Conservation (phyloP, 73 alveolate genomes). For the Halteria grandinella region DNA sequence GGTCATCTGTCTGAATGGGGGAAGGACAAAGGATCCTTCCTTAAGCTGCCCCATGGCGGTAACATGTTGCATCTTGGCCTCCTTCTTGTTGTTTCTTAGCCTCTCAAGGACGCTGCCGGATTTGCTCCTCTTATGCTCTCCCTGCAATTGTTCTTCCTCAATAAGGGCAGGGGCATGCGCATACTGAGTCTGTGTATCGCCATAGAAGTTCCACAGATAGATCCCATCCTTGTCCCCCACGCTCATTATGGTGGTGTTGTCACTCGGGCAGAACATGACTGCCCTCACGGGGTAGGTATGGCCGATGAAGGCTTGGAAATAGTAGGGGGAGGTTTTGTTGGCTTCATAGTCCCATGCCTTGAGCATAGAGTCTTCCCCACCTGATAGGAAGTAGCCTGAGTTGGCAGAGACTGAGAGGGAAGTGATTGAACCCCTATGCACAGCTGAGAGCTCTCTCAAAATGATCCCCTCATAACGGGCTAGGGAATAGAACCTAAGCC, state of each 20-base stretch:
- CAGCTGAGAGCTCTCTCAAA: slow-evolving; percentile 78
- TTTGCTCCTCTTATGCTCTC: not conserved
- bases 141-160: not conserved
- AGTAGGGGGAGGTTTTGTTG: slow-evolving; percentile 71
- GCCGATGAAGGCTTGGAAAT: slow-evolving; percentile 88
- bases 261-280: slow-evolving; percentile 74
- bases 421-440: slow-evolving; percentile 78
- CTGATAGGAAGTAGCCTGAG: slow-evolving; percentile 74
- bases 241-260: slow-evolving; percentile 76
- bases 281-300: slow-evolving; percentile 80
- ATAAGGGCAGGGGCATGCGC: slow-evolving; percentile 10
- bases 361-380: slow-evolving; percentile 89
- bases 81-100: slow-evolving; percentile 26
- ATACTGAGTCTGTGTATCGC: slow-evolving; percentile 67
- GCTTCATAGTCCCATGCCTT: slow-evolving; percentile 89
- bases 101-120: slow-evolving; percentile 20
- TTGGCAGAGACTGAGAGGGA: slow-evolving; percentile 70
- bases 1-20: too few species aligned
- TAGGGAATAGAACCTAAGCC: slow-evolving; percentile 44
- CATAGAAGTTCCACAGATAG: slow-evolving; percentile 84
- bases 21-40: too few species aligned
- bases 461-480: slow-evolving; percentile 73
- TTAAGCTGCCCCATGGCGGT: too few species aligned
- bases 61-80: slow-evolving; percentile 20
- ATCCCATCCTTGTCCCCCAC: slow-evolving; percentile 88